Base-by-base conservation (phyloP, 345 rosid species). In the Eutrema yunnanense region DNA sequence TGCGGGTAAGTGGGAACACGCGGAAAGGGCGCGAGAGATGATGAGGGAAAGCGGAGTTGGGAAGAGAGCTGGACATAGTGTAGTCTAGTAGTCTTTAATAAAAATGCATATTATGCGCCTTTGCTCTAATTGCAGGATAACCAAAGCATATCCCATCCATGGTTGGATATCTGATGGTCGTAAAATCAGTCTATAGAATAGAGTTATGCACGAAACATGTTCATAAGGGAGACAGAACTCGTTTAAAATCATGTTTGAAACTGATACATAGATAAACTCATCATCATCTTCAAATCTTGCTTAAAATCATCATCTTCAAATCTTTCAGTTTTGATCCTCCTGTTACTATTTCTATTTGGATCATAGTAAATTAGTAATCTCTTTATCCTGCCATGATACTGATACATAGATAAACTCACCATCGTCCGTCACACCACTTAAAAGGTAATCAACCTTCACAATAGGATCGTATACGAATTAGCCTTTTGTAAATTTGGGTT, bases 21-120 rank as follows among this genome's bases (percentile, higher is more conserved):
- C 87, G 3, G 85, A 84, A 66, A 67, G 55, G 67, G 76, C 80
- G 26, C 74, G 96, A 72, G 78, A 78, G 71, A 44, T 70, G 78
- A 83, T 89, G 92, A 89, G 66, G 50, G 82, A 81, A 79, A 74
- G 64, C 11, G 83, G 86, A 5, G 72, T 85, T 29, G 85, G 16
- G 40, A 89, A 84, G 84, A 81, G 33, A 75, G 82, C 83, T 68
- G 90, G 86, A 33, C 85, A 87, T 82, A 86, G 91, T 81, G 72
- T 81, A 16, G 62, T 76, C 16, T 83, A 73, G 43, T 40, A 33
- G 26, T 30, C 62, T 62, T 26, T 42, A 30, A 19, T 9, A 43
- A 36, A 37, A 22, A 63, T 7, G 11, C 1, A 22, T 22, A 22
- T 22, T 22, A 22, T 22, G 26, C 1, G 26, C 26, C 26, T 22